Percentiles rank a stretch among this genome's conserved stretches.
Evolutionary conservation across 2,329 filamentous ascomycete species (phyloP).

Genomic region (Sclerotinia trifoliorum): DNA sequence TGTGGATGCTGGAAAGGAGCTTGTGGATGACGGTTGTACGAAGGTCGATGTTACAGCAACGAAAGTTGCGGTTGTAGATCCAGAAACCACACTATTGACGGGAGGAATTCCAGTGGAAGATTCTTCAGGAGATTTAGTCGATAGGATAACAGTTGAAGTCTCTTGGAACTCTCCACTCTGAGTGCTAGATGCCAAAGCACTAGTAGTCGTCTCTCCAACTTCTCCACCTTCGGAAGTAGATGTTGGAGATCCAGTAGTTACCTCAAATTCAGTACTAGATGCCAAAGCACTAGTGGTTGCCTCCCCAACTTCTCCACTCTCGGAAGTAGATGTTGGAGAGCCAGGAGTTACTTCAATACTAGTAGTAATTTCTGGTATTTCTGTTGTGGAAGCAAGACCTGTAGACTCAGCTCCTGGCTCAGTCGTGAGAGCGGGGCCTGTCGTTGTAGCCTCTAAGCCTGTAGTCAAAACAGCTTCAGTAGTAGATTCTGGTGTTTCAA

Average conservation of each 20-base stretch:
- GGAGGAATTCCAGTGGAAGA: conserved; percentile 4
- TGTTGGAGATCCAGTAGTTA: not conserved
- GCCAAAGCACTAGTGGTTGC: not conserved
- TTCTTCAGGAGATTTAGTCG: not conserved
- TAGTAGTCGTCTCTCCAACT: not conserved
- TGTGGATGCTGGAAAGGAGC: not conserved
- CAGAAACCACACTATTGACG: not conserved
- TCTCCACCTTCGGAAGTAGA: not conserved
- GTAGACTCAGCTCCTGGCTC: not conserved
- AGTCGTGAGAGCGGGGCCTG: not conserved
- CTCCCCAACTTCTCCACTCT: not conserved
- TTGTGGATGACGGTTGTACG: conserved; percentile 1
- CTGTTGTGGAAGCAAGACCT: not conserved
- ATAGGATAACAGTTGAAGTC: not conserved
- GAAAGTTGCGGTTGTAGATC: not conserved
- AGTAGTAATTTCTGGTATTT: not conserved
- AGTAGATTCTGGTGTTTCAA: not conserved
- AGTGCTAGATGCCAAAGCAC: not conserved
- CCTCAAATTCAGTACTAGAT: not conserved
- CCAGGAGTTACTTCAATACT: not conserved
- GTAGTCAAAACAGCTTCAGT: not conserved
- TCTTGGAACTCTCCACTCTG: not conserved
- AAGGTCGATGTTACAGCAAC: not conserved
- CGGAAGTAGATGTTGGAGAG: not conserved
- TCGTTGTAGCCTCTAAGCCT: not conserved